Conservation (phyloP, 192 early-diverging fungal species). For the Coemansia sp. region DNA sequence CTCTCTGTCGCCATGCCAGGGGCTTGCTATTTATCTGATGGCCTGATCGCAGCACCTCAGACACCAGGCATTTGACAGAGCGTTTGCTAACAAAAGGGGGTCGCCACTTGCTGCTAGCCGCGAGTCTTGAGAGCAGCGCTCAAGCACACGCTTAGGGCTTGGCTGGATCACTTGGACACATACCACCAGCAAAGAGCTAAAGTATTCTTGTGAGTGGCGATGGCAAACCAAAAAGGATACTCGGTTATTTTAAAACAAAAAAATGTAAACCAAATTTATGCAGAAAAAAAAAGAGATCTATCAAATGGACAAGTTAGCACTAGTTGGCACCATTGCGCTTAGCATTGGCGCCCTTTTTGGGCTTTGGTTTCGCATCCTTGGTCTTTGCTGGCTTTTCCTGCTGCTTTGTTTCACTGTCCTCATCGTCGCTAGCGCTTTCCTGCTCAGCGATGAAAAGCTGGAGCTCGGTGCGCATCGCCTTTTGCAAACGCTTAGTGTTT, state of each 20-base stretch:
- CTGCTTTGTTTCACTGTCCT: not conserved
- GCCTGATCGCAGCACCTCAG: no score
- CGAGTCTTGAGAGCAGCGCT: not conserved
- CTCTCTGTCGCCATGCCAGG: not conserved
- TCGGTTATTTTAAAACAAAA: not conserved
- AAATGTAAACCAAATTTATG: not conserved
- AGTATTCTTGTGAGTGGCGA: not conserved
- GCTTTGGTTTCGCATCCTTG: not conserved
- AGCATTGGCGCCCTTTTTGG: not conserved
- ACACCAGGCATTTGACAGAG: not conserved
- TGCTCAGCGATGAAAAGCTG: conserved; percentile 40
- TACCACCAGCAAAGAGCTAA: not conserved
- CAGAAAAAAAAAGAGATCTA: not conserved
- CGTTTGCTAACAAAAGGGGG: not conserved
- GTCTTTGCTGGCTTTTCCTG: conserved; percentile 1
- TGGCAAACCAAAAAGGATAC: not conserved
- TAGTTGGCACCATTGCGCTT: conserved; percentile 4
- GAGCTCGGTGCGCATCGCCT: conserved; percentile 33
- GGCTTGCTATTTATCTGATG: not conserved
- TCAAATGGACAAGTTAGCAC: not conserved
- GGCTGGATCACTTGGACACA: not conserved
- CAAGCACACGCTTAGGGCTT: not conserved
- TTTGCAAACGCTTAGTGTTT: conserved; percentile 10
- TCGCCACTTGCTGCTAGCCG: not conserved
- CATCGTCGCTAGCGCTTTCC: conserved; percentile 1